These are phyloP conservation scores for Bipolaris zeicola DNA, from an alignment of 2,329 filamentous ascomycete genomes.

Conservation along the genomic window DNA sequence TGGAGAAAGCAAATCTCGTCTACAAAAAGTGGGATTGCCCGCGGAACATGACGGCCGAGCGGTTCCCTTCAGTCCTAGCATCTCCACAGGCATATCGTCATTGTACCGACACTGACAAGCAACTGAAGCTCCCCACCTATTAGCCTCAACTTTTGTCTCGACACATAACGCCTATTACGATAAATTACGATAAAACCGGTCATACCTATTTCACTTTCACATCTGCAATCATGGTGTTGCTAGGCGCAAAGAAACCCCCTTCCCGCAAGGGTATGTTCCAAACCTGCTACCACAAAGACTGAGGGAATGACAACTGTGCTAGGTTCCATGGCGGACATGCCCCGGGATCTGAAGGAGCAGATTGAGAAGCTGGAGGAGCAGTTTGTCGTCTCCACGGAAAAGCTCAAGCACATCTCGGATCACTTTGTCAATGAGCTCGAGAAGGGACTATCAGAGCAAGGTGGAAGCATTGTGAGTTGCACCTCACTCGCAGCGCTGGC, in stretches of 20 bases:
- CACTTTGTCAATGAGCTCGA: constrained; percentile 89
- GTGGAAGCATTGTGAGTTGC: constrained; percentile 83
- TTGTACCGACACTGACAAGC: constrained; percentile 11
- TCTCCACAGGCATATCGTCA: neutral
- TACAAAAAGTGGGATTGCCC: constrained; percentile 12
- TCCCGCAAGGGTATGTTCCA: constrained; percentile 73
- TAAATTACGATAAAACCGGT: constrained; percentile 8
- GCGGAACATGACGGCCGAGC: constrained; percentile 15
- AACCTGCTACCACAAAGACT: constrained; percentile 12
- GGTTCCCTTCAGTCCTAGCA: constrained; percentile 6
- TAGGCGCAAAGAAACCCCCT: constrained; percentile 67
- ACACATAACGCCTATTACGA: constrained; percentile 2
- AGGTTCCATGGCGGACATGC: constrained; percentile 92
- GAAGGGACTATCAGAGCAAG: constrained; percentile 84
- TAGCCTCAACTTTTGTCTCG: constrained; percentile 5
- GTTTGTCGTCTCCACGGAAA: constrained; percentile 77
- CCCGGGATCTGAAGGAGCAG: constrained; percentile 79
- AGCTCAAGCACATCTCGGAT: constrained; percentile 86
- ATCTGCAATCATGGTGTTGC: constrained; percentile 64
- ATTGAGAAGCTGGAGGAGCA: constrained; percentile 82
- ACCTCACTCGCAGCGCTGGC: constrained; percentile 77
- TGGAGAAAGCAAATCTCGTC: constrained; percentile 18
- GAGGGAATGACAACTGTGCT: constrained; percentile 27
- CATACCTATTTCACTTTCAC: constrained; percentile 6
- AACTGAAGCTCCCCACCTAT: constrained; percentile 10